Evolutionary conservation across 176 grass and related monocot species (phyloP), one percentile per base, ranked within the genome.

Genomic region (Ampelocalamus luodianensis): DNA sequence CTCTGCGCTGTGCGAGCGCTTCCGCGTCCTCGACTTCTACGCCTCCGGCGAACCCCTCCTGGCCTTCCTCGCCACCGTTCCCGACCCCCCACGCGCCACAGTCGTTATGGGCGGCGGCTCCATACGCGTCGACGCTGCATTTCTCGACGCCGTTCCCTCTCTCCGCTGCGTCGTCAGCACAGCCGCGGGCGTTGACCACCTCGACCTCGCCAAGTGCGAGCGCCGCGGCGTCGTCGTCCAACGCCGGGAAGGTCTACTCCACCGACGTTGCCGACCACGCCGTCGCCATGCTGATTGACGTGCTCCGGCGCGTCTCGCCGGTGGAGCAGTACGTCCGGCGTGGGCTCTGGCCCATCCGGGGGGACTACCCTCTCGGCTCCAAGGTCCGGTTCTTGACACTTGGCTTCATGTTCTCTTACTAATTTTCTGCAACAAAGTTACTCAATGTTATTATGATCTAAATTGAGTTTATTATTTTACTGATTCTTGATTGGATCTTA

Each of bases 161-260:
- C 22, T 95, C 34, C 59, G 80, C 63, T 90, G 74, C 59, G 12
- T 93, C 26, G 12, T 95, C 65, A 63, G 15, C 60, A 85, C 80
- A 49, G 85, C 50, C 13, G 22, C 72, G 23, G 93, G 88, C 13
- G 12, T 93, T 1, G 89, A 92, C 83, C 80, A 87, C 66, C 82
- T 95, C 59, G 76, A 95, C 70, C 70, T 95, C 23, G 76, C 50
- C 72, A 88, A 87, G 70, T 95, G 93, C 66, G 54, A 38, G 37
- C 74, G 85, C 86, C 83, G 54, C 0, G 51, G 51, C 16, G 1
- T 20, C 17, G 51, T 18, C 51, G 16, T 95, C 75, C 44, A 95
- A 92, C 66, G 43, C 85, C 3, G 93, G 93, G 20, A 53, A 20
- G 13, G 26, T 88, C 10, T 92, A 29, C 81, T 83, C 88, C 24